phyloP scores from a whole-genome alignment of 805 yeast species.

The Kluyveromyces nonfermentans region DNA sequence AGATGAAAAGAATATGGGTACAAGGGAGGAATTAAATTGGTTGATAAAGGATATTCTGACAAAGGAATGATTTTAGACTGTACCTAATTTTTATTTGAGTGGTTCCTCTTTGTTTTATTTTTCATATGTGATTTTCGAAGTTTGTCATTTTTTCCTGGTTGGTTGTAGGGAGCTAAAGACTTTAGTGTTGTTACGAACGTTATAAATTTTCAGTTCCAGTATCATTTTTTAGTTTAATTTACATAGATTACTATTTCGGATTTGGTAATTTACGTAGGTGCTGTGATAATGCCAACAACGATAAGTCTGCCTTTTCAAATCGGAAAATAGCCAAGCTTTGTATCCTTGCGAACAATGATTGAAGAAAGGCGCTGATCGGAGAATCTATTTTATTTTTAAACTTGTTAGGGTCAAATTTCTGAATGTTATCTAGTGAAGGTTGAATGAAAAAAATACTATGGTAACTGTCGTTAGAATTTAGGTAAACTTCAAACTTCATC shows the following conservation, averaged over 20 bases:
- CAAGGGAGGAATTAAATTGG: constrained; percentile 64
- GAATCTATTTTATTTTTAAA: constrained; percentile 8
- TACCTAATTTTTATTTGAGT: neutral
- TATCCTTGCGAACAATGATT: constrained; percentile 26
- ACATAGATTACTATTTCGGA: constrained; percentile 7
- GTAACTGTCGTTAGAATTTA: neutral
- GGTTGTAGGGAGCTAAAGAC: neutral
- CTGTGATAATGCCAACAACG: constrained; percentile 12
- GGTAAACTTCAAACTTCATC: constrained; percentile 2
- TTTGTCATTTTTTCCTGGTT: neutral
- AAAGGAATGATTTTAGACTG: constrained; percentile 14
- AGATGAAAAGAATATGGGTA: constrained; percentile 39
- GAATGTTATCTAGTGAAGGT: constrained; percentile 3
- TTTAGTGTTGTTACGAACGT: neutral
- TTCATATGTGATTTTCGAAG: neutral
- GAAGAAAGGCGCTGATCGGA: constrained; percentile 22
- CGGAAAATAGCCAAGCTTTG: constrained; percentile 31
- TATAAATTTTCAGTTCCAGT: neutral
- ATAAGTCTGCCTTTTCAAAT: constrained; percentile 14
- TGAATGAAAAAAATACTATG: constrained; percentile 3
- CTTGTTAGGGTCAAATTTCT: constrained; percentile 6
- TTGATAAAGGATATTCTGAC: constrained; percentile 57
- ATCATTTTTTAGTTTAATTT: neutral
- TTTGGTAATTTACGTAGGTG: constrained; percentile 12
- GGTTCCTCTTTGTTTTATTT: no score